These are phyloP conservation scores for Botrytis deweyae DNA, from an alignment of 2,329 filamentous ascomycete genomes.

Conservation along the genomic window DNA sequence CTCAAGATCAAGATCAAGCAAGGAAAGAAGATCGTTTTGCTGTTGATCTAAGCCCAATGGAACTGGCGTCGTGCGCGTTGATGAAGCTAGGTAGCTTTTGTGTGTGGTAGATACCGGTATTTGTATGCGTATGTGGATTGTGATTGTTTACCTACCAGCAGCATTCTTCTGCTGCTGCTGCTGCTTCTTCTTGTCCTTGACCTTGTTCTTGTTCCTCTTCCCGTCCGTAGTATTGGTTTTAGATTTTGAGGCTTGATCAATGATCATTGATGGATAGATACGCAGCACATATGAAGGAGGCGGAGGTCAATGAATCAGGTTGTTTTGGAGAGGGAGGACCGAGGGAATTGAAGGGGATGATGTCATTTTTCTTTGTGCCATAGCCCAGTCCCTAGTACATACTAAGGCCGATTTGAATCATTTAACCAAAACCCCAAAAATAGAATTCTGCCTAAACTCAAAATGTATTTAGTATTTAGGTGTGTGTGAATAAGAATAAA, in stretches of 20 bases:
- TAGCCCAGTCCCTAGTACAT: not conserved
- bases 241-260: not conserved
- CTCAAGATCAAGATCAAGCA: not conserved
- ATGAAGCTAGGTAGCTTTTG: not conserved
- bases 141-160: not conserved
- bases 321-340: not conserved
- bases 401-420: too few relatives aligned
- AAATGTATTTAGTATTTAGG: too few relatives aligned
- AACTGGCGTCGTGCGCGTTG: conserved; percentile 8
- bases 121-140: not conserved
- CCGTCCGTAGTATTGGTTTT: not conserved
- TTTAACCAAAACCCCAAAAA: too few relatives aligned
- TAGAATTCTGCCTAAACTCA: too few relatives aligned
- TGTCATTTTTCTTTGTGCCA: conserved; percentile 7
- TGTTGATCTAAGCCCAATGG: conserved; percentile 5
- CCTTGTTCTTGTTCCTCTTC: not conserved
- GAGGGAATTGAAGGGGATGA: not conserved
- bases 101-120: not conserved
- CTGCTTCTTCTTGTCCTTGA: not conserved
- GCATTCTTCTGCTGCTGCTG: not conserved
- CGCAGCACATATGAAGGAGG: conserved; percentile 1
- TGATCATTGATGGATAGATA: not conserved
- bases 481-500: too few relatives aligned
- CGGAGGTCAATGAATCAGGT: not conserved
- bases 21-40: conserved; percentile 1